phyloP scores from a whole-genome alignment of 139 green algal genomes.

The Ettlia oleoabundans region DNA sequence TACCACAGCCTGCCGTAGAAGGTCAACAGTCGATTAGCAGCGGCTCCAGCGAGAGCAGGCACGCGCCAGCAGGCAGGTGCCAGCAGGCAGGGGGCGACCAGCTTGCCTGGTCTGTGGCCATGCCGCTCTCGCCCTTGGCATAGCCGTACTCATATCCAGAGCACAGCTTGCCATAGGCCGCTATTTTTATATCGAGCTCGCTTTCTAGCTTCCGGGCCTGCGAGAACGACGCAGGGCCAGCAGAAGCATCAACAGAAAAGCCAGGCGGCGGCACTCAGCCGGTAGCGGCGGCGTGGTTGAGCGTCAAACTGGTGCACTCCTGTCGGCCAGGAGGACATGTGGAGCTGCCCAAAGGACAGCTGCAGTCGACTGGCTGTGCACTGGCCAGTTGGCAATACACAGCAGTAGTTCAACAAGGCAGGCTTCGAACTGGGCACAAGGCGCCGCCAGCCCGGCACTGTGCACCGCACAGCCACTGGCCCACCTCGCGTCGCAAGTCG shows the following conservation, averaged over 20 bases:
- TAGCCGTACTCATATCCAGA: constrained; percentile 77
- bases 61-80: no score
- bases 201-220: constrained; percentile 91
- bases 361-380: no score
- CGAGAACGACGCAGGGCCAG: background rate
- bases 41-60: no score
- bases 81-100: no score
- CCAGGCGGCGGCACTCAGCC: background rate
- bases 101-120: constrained; percentile 54
- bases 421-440: no score
- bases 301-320: no score
- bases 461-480: background rate
- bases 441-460: no score
- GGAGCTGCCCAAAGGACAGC: no score
- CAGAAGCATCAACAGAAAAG: background rate
- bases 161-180: constrained; percentile 87
- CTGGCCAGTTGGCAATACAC: background rate
- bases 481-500: constrained; percentile 53
- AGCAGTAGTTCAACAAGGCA: background rate
- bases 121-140: constrained; percentile 44
- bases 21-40: no score
- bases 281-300: no score
- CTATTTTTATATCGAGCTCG: constrained; percentile 92
- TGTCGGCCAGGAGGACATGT: no score
- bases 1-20: no score